phyloP scores from a whole-genome alignment of 345 rosid species.

The Syzygium jambos region DNA sequence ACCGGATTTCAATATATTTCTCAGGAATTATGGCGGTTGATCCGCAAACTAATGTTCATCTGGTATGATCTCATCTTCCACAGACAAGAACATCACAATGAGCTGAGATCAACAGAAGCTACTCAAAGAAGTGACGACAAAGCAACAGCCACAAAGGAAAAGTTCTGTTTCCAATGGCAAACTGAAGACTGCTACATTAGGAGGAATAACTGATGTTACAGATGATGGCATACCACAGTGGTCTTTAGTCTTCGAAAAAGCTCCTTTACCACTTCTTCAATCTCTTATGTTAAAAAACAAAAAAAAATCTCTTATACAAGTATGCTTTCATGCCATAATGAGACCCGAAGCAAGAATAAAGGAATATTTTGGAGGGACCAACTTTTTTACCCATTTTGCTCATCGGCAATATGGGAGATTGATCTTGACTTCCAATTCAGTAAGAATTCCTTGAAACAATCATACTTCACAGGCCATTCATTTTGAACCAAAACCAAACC shows the following conservation, averaged over 20 bases:
- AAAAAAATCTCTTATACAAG: neutral
- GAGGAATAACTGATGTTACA: neutral
- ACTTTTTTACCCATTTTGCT: neutral
- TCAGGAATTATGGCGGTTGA: neutral
- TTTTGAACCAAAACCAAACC: slow-evolving; percentile 50
- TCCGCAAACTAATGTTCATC: neutral
- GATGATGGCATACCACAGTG: neutral
- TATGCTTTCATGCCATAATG: neutral
- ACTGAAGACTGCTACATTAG: neutral
- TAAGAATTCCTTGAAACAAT: neutral
- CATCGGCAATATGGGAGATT: neutral
- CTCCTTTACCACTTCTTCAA: neutral
- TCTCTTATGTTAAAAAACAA: neutral
- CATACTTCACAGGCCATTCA: slow-evolving; percentile 7
- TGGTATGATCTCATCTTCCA: neutral
- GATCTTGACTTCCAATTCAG: neutral
- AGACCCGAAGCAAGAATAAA: neutral
- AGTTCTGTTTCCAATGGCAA: neutral
- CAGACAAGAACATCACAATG: neutral
- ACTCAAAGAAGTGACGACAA: neutral
- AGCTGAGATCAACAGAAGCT: neutral
- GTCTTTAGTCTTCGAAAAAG: neutral
- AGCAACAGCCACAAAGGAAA: neutral
- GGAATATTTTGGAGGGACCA: neutral
- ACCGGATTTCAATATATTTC: neutral